These are phyloP conservation scores for Yamadazyma friedrichii DNA, from an alignment of 1,139 yeast genomes.

Conservation along the genomic window DNA sequence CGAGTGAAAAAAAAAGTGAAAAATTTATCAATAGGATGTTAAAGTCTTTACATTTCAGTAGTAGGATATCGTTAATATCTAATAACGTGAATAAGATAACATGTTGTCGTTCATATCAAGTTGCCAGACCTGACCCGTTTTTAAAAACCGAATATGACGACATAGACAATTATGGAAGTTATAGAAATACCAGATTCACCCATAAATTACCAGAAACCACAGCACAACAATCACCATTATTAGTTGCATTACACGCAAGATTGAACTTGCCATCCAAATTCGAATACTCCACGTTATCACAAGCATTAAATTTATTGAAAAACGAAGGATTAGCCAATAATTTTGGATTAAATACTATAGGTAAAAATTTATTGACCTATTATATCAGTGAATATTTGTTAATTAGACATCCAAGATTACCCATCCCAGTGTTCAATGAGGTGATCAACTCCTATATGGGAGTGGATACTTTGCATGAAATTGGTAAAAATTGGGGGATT, in stretches of 20 bases:
- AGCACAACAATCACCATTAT: constrained; percentile 62
- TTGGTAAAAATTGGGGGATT: constrained; percentile 87
- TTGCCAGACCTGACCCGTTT: constrained; percentile 21
- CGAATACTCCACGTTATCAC: constrained; percentile 69
- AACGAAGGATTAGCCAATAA: constrained; percentile 63
- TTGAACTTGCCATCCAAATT: constrained; percentile 58
- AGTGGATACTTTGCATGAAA: constrained; percentile 55
- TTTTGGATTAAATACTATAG: constrained; percentile 76
- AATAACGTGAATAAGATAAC: background rate
- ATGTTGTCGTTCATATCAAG: constrained; percentile 20
- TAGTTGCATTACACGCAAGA: constrained; percentile 80
- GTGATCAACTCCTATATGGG: constrained; percentile 77
- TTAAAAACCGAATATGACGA: constrained; percentile 32
- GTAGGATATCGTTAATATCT: background rate
- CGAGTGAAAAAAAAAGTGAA: constrained; percentile 8
- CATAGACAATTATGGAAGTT: constrained; percentile 39
- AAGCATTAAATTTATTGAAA: constrained; percentile 58
- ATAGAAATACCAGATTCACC: constrained; percentile 42
- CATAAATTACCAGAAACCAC: constrained; percentile 51
- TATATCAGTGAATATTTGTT: constrained; percentile 74
- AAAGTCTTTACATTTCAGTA: background rate
- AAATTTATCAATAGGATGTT: constrained; percentile 3
- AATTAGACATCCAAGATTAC: constrained; percentile 83
- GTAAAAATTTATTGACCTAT: constrained; percentile 72
- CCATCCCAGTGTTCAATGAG: constrained; percentile 70